A percentile compares a stretch with the other conserved stretches of the same genome.
Conservation (phyloP, 345 rosid genomes). For the Eucalyptus marginata region DNA sequence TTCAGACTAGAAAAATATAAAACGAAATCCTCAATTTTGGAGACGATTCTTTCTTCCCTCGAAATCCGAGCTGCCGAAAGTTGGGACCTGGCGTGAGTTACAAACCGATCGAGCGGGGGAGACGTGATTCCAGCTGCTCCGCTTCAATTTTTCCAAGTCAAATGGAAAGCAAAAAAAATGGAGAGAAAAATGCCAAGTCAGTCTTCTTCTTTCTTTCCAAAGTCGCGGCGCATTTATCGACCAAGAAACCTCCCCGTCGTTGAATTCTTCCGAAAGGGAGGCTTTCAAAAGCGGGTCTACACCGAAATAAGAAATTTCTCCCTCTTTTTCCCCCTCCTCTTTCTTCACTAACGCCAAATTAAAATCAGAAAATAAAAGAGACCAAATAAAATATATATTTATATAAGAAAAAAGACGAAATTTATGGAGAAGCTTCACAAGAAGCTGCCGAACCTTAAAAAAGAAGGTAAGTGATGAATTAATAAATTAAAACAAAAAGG, state of each 20-base stretch:
- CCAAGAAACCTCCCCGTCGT: neutral
- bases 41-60: neutral
- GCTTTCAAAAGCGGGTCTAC: neutral
- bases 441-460: neutral
- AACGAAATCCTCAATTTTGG: neutral
- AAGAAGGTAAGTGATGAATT: neutral
- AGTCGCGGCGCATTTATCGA: neutral
- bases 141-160: neutral
- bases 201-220: neutral
- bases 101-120: neutral
- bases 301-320: neutral
- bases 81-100: neutral
- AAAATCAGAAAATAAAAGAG: neutral
- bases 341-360: neutral
- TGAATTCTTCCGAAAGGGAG: neutral
- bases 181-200: neutral
- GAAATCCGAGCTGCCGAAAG: neutral
- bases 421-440: neutral
- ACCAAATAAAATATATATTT: neutral
- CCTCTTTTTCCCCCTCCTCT: neutral
- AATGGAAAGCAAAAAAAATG: neutral
- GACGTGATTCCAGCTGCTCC: neutral
- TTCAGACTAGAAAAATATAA: neutral
- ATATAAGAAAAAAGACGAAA: neutral
- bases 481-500: neutral